Evolutionary conservation across 495 filamentous ascomycete genomes (phyloP).

Genomic region (Ascodesmis nigricans): DNA sequence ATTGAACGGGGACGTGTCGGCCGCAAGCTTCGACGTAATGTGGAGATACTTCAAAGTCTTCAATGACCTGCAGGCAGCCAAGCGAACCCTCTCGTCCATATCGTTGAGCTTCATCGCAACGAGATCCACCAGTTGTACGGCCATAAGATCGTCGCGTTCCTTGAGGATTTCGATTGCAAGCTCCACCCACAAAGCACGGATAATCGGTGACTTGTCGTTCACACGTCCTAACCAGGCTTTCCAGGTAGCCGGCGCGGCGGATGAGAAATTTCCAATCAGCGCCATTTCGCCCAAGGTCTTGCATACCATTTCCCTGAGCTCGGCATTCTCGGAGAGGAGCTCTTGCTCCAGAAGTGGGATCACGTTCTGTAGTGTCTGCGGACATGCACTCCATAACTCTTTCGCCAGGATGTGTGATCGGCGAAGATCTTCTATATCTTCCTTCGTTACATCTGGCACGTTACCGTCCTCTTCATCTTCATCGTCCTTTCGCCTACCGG

Average conservation of each 20-base stretch:
- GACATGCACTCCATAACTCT: slow-evolving; percentile 84
- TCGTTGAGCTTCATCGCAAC: slow-evolving; percentile 67
- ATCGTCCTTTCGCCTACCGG: slow-evolving; percentile 29
- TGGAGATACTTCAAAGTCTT: slow-evolving; percentile 52
- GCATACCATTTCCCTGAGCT: slow-evolving; percentile 65
- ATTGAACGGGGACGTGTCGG: slow-evolving; percentile 23
- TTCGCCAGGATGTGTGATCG: slow-evolving; percentile 78
- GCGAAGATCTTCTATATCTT: slow-evolving; percentile 64
- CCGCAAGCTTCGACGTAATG: slow-evolving; percentile 57
- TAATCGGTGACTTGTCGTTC: slow-evolving; percentile 59
- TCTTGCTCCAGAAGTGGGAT: slow-evolving; percentile 89
- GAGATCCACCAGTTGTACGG: slow-evolving; percentile 36
- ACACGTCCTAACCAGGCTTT: slow-evolving; percentile 38
- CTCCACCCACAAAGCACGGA: slow-evolving; percentile 68
- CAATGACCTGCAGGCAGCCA: slow-evolving; percentile 66
- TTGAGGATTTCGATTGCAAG: slow-evolving; percentile 58
- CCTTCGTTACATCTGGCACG: slow-evolving; percentile 37
- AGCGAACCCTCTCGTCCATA: slow-evolving; percentile 68
- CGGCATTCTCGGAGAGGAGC: slow-evolving; percentile 66
- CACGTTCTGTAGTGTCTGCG: slow-evolving; percentile 73
- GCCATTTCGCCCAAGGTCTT: slow-evolving; percentile 81
- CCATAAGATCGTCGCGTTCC: slow-evolving; percentile 17
- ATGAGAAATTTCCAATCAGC: slow-evolving; percentile 13
- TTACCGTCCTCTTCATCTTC: slow-evolving; percentile 43
- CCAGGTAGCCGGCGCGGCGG: slow-evolving; percentile 18